Evolutionary conservation across 768 basidiomycete species (phyloP), one percentile per base, ranked within the genome.

Genomic region (Strobilomyces dryophilus): DNA sequence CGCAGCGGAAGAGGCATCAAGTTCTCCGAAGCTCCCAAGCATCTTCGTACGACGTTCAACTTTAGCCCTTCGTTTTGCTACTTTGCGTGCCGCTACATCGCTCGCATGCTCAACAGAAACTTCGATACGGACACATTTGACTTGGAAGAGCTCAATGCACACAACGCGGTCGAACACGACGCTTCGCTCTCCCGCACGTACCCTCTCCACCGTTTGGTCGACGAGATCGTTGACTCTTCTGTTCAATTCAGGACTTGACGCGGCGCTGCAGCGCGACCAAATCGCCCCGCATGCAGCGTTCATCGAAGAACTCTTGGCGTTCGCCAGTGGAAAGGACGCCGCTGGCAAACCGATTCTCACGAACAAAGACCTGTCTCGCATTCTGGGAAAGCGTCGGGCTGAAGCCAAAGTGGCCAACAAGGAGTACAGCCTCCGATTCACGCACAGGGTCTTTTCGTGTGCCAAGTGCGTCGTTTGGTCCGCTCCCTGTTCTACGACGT

Each of bases 1-100:
- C 84, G 72, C 40, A 77, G 82, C 76, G 90, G 90, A 18, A 81
- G 69, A 48, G 81, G 81, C 55, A 84, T 92, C 66, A 74, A 74
- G 11, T 91, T 90, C 60, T 59, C 60, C 12, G 70, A 78, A 26
- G 49, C 77, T 24, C 62, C 57, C 5, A 39, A 45, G 5, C 69
- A 61, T 6, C 71, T 86, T 58, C 74, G 76, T 1, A 43, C 72
- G 24, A 81, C 84, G 1, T 91, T 76, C 74, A 90, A 91, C 69
- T 87, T 89, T 52, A 73, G 80, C 7, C 73, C 84, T 1, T 76
- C 80, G 1, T 87, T 90, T 72, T 83, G 81, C 61, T 75, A 71
- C 60, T 87, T 78, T 63, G 81, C 83, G 0, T 79, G 83, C 26
- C 79, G 78, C 47, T 80, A 70, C 61, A 74, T 77, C 2, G 85